Evolutionary conservation across 345 rosid genomes (phyloP).

Genomic region (Brassica nigra): DNA sequence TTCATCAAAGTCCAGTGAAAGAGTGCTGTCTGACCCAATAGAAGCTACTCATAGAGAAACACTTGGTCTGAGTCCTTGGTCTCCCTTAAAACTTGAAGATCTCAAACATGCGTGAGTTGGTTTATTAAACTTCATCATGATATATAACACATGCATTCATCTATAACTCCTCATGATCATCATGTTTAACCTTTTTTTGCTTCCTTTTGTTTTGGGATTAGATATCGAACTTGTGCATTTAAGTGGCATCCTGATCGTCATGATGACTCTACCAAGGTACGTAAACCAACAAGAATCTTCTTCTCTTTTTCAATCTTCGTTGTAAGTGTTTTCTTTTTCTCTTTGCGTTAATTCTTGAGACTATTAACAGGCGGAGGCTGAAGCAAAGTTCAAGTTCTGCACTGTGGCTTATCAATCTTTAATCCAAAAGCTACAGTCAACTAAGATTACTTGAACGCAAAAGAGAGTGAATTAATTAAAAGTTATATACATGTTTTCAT

Average conservation of each 20-base stretch:
- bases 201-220: conserved; percentile 24
- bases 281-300: not conserved
- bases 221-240: conserved; percentile 76
- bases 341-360: conserved; percentile 4
- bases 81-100: conserved; percentile 70
- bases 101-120: conserved; percentile 73
- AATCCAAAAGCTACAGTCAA: conserved; percentile 61
- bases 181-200: not conserved
- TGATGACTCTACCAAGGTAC: conserved; percentile 77
- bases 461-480: not conserved
- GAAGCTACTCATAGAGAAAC: conserved; percentile 62
- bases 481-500: not conserved
- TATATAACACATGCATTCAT: not conserved
- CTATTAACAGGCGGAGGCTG: conserved; percentile 54
- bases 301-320: not conserved
- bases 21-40: conserved; percentile 33
- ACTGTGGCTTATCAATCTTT: conserved; percentile 77
- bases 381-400: conserved; percentile 88
- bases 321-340: not conserved
- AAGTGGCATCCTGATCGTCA: conserved; percentile 98
- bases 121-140: not conserved
- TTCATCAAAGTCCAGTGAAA: not conserved
- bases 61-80: conserved; percentile 68
- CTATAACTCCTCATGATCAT: conserved; percentile 1
- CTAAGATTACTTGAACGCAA: conserved; percentile 20